Base-by-base conservation (phyloP, 75 land plant genomes). In the Pinus tabuliformis region DNA sequence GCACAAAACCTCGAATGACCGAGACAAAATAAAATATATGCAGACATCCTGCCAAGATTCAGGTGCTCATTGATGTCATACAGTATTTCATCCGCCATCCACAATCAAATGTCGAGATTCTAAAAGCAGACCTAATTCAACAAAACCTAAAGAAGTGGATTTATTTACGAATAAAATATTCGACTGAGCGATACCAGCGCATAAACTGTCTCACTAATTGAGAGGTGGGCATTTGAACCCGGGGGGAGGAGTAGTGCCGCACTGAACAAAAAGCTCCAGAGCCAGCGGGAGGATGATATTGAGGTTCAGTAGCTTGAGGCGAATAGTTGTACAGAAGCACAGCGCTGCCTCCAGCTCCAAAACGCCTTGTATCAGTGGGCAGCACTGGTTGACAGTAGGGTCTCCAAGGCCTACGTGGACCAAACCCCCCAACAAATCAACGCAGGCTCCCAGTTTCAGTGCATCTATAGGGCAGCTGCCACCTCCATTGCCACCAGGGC, bases 281-380 rank as follows among this genome's bases (percentile, higher is more conserved):
- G 80, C 80, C 12, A 82, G 73, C 13, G 84, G 84, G 7, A 82
- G 76, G 59, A 73, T 20, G 73, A 82, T 59, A 16, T 82, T 78
- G 73, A 82, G 45, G 64, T 82, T 82, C 9, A 82, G 84, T 5
- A 82, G 74, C 73, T 82, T 82, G 60, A 60, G 42, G 76, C 78
- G 78, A 60, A 82, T 81, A 59, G 78, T 81, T 26, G 82, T 81
- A 73, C 82, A 81, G 18, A 81, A 28, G 66, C 82, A 81, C 22
- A 82, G 77, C 2, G 80, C 80, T 0, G 80, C 76, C 49, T 82
- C 84, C 30, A 74, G 36, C 62, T 64, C 84, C 21, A 75, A 60
- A 49, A 82, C 77, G 18, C 84, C 84, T 21, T 66, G 49, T 18
- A 82, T 62, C 63, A 82, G 17, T 14, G 84, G 84, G 58, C 84